Percentiles rank a stretch among this genome's conserved stretches.
Evolutionary conservation across 345 rosid genomes (phyloP).

Genomic region (rapeseed (Brassica napus)): DNA sequence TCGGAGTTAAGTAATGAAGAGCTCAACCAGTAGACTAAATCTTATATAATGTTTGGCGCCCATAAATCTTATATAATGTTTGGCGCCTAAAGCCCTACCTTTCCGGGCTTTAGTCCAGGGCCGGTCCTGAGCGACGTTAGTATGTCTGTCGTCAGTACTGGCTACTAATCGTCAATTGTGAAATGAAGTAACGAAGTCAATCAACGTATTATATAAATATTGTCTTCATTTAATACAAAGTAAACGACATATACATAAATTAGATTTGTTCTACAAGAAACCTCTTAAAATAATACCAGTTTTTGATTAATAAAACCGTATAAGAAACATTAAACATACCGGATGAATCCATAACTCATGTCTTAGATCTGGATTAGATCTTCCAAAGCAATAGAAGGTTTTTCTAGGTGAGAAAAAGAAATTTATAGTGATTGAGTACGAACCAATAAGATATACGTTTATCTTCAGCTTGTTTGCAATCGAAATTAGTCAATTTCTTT

Average conservation of each 20-base stretch:
- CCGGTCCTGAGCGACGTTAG: background rate
- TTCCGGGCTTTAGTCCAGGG: too few relatives aligned
- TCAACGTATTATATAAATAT: background rate
- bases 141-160: background rate
- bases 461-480: background rate
- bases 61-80: too few relatives aligned
- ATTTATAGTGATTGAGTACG: background rate
- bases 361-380: background rate
- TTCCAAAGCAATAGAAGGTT: background rate
- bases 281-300: background rate
- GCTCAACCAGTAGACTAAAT: too few relatives aligned
- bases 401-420: background rate
- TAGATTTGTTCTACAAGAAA: background rate
- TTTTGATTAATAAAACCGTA: background rate
- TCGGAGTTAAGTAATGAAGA: too few relatives aligned
- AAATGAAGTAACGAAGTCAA: background rate
- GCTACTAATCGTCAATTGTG: background rate
- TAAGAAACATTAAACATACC: background rate
- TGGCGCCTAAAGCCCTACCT: too few relatives aligned
- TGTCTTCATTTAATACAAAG: background rate
- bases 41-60: too few relatives aligned
- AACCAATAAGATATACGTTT: background rate
- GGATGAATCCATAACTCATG: background rate
- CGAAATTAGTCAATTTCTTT: background rate
- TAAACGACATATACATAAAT: background rate